Conservation (phyloP, 2,329 filamentous ascomycete species). For the Phaeophleospora eucalypticola region DNA sequence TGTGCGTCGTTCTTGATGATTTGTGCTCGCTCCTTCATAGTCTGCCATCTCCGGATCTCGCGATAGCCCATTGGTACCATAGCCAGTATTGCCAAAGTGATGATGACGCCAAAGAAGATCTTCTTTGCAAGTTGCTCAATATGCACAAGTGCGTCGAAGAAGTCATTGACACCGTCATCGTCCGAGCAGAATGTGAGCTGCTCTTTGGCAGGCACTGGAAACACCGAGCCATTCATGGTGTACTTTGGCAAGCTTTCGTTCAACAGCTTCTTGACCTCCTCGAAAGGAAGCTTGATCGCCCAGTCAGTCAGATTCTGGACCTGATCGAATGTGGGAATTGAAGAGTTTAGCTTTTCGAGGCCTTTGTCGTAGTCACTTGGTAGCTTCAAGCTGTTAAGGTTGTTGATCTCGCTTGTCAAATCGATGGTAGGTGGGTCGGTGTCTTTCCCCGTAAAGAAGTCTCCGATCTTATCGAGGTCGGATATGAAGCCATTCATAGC, state of each 20-base stretch:
- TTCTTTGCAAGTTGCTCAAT: conserved; percentile 66
- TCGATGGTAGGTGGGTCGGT: conserved; percentile 54
- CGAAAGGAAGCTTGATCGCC: conserved; percentile 74
- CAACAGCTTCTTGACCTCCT: conserved; percentile 70
- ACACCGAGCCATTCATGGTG: conserved; percentile 70
- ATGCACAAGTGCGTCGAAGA: conserved; percentile 70
- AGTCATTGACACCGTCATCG: conserved; percentile 74
- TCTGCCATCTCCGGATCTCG: conserved; percentile 73
- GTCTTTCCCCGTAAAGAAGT: conserved; percentile 38
- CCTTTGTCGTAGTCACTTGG: conserved; percentile 64
- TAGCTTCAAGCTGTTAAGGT: conserved; percentile 67
- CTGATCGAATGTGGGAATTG: conserved; percentile 77
- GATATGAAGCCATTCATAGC: conserved; percentile 56
- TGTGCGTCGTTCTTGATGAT: conserved; percentile 63
- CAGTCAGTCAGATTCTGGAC: conserved; percentile 77
- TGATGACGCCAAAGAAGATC: conserved; percentile 71
- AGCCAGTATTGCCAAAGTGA: conserved; percentile 65
- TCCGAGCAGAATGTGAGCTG: conserved; percentile 82
- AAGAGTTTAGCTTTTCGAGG: conserved; percentile 65
- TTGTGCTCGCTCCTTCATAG: conserved; percentile 64
- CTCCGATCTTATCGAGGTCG: conserved; percentile 43
- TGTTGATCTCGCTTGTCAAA: conserved; percentile 59
- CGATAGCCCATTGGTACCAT: conserved; percentile 76
- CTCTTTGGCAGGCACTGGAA: conserved; percentile 81
- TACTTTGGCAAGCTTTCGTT: conserved; percentile 68